Conservation (phyloP, 2,329 filamentous ascomycete genomes). For the Eutypella sp. region DNA sequence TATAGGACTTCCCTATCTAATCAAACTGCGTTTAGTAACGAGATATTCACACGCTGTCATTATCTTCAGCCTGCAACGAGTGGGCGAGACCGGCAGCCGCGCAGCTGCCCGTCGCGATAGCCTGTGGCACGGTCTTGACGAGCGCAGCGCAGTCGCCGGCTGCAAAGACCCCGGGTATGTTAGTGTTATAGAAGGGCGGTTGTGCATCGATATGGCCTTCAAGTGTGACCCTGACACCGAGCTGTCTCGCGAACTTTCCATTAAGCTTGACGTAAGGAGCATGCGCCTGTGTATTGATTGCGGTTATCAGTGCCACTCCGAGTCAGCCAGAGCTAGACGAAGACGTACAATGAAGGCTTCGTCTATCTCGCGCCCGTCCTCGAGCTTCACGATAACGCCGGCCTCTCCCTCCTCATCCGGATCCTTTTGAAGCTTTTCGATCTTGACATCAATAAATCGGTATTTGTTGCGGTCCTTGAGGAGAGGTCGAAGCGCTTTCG, state of each 20-base stretch:
- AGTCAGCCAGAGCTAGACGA: neutral
- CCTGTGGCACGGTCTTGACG: constrained; percentile 19
- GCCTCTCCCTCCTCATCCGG: constrained; percentile 12
- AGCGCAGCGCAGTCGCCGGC: constrained; percentile 42
- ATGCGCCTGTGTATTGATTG: constrained; percentile 20
- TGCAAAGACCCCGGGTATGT: constrained; percentile 46
- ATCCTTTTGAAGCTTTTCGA: constrained; percentile 13
- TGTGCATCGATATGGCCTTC: constrained; percentile 39
- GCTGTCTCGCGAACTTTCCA: constrained; percentile 36
- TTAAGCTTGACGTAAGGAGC: constrained; percentile 33
- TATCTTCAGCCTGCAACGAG: constrained; percentile 17
- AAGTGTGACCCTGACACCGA: constrained; percentile 36
- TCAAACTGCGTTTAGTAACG: no score
- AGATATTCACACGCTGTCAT: no score
- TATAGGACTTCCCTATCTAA: no score
- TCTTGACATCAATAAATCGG: constrained; percentile 30
- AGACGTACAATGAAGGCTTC: constrained; percentile 34
- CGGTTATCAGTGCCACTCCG: neutral
- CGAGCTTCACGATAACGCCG: constrained; percentile 19
- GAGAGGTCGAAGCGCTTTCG: constrained; percentile 17
- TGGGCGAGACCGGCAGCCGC: constrained; percentile 18
- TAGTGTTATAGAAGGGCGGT: constrained; percentile 44
- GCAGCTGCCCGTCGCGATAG: constrained; percentile 20
- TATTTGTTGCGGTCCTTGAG: constrained; percentile 29
- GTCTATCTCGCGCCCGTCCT: constrained; percentile 30